These are phyloP conservation scores for Boechera divaricarpa DNA, from an alignment of 345 rosid species.

Conservation along the genomic window DNA sequence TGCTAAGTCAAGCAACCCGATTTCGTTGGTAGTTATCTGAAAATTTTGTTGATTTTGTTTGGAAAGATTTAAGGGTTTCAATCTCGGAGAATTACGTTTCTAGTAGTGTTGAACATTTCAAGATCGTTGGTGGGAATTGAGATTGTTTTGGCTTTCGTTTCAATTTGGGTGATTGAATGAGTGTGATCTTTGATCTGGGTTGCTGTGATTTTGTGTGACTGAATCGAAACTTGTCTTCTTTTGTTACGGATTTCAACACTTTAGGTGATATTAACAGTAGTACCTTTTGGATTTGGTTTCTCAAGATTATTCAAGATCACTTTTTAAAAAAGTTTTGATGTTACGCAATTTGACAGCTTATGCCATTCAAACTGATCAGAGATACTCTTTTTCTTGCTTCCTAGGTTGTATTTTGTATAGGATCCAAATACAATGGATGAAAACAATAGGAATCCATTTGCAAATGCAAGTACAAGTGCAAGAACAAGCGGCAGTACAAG, in stretches of 20 bases:
- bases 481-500: constrained; percentile 57
- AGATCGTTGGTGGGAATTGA: constrained; percentile 5
- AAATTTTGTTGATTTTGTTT: neutral
- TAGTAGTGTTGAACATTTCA: constrained; percentile 8
- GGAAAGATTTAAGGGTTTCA: neutral
- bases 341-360: neutral
- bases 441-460: constrained; percentile 41
- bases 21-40: constrained; percentile 6
- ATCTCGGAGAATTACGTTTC: neutral
- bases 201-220: neutral
- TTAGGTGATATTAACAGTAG: neutral
- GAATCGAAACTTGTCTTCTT: neutral
- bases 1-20: constrained; percentile 15
- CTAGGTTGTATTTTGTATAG: constrained; percentile 26
- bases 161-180: neutral
- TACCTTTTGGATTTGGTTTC: neutral
- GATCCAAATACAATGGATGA: constrained; percentile 29
- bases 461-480: constrained; percentile 41
- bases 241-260: neutral
- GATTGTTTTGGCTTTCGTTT: neutral
- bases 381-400: neutral
- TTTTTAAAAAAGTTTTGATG: neutral
- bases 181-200: constrained; percentile 21
- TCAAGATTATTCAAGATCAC: neutral
- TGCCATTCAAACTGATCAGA: constrained; percentile 18